These are phyloP conservation scores for Tolypocladium album DNA, from an alignment of 2,329 filamentous ascomycete species.

Conservation along the genomic window DNA sequence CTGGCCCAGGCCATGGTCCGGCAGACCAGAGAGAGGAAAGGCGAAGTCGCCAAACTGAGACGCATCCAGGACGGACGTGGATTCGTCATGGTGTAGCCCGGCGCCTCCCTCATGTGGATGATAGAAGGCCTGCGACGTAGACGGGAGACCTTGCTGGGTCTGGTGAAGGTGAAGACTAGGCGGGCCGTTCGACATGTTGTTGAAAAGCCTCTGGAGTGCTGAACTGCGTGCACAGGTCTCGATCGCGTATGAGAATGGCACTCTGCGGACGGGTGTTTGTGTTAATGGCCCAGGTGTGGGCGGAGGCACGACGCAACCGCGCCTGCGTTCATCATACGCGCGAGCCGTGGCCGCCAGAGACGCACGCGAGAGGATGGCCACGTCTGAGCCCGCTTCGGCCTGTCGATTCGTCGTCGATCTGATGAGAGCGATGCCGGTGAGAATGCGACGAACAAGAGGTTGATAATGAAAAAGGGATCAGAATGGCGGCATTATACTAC, in stretches of 20 bases:
- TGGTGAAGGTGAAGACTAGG: slow-evolving; percentile 16
- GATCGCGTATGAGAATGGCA: background rate
- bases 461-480: background rate
- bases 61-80: slow-evolving; percentile 27
- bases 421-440: background rate
- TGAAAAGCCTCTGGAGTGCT: background rate
- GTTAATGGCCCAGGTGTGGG: background rate
- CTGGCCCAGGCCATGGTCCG: slow-evolving; percentile 18
- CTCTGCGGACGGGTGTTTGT: background rate
- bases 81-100: slow-evolving; percentile 10
- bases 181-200: slow-evolving; percentile 17
- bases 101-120: slow-evolving; percentile 8
- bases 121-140: slow-evolving; percentile 13
- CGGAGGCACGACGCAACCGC: background rate
- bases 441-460: background rate
- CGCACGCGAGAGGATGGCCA: background rate
- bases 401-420: background rate
- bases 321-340: background rate
- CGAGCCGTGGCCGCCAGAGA: background rate
- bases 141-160: slow-evolving; percentile 16
- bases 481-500: background rate
- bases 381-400: background rate
- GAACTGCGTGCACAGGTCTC: background rate
- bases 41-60: slow-evolving; percentile 42
- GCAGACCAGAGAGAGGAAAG: slow-evolving; percentile 32